Evolutionary conservation across 805 yeast species (phyloP).

Genomic region (Maudiozyma saulgeensis): DNA sequence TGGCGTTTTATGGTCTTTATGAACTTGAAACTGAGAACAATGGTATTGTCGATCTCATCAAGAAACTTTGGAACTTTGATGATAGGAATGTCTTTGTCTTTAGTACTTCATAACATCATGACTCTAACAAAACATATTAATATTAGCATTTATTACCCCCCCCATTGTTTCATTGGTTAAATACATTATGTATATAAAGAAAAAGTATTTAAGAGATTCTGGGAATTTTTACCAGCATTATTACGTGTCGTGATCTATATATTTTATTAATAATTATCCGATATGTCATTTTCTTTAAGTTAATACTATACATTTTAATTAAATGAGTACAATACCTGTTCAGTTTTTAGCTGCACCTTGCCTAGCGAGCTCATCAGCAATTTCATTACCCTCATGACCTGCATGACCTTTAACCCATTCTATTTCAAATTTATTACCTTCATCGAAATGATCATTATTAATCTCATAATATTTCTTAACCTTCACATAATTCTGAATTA

Average conservation of each 20-base stretch:
- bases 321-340: neutral
- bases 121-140: too few species aligned
- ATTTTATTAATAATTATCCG: too few species aligned
- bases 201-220: too few species aligned
- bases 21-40: constrained; percentile 55
- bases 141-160: too few species aligned
- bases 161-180: too few species aligned
- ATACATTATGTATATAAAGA: too few species aligned
- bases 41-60: constrained; percentile 47
- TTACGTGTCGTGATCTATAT: too few species aligned
- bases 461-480: constrained; percentile 33
- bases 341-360: constrained; percentile 39
- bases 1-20: constrained; percentile 65
- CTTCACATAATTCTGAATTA: constrained; percentile 34
- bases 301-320: neutral
- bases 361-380: constrained; percentile 68
- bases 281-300: too few species aligned
- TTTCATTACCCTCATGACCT: constrained; percentile 61
- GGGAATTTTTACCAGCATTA: too few species aligned
- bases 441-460: constrained; percentile 18
- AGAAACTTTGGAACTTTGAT: constrained; percentile 30
- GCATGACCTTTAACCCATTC: constrained; percentile 66
- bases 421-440: constrained; percentile 35
- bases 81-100: constrained; percentile 17
- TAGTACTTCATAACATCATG: too few species aligned